Base-by-base conservation (phyloP, 2,329 filamentous ascomycete genomes). In the Penicillium vulpinum region DNA sequence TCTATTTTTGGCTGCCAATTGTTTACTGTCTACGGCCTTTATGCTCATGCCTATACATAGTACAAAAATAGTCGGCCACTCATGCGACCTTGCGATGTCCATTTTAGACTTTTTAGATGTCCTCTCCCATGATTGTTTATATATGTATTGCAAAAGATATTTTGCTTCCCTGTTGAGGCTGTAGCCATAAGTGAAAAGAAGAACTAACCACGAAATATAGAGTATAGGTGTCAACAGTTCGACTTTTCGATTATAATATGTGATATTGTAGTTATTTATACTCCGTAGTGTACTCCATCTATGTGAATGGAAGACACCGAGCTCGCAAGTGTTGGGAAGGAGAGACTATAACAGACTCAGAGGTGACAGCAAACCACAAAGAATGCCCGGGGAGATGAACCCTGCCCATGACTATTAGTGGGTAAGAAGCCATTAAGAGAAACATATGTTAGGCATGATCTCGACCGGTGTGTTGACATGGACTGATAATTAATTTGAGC, bases 1-100 rank as follows among this genome's bases (percentile, higher is more conserved):
- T 22, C 29, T 55, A 55, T 29, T 51, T 55, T 38, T 44, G 46
- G 15, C 28, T 29, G 40, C 40, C 26, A 46, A 51, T 56, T 9
- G 36, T 21, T 21, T 22, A 13, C 10, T 9, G 1, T 18, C 15
- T 24, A 29, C 16, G 15, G 24, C 18, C 5, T 22, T 18, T 41
- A 43, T 51, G 13, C 28, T n/a, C 29, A 8, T n/a, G 31, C 26
- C 15, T 35, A 3, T n/a, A 18, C 10, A 24, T 35, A 24, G 13
- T 36, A 26, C 21, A 38, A 26, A 8, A 24, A 35, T 28, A 26
- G 31, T 24, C 31, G 38, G 15, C 18, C 22, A 16, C 8, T 26
- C n/a, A 41, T 41, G 5, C 15, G 16, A 22, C 15, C 22, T 43
- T 43, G 15, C 11, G 2, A 11, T 43, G 15, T 24, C 22, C 24